Evolutionary conservation across 108 stramenopile genomes (phyloP).

Genomic region (Nitzschia sp.): DNA sequence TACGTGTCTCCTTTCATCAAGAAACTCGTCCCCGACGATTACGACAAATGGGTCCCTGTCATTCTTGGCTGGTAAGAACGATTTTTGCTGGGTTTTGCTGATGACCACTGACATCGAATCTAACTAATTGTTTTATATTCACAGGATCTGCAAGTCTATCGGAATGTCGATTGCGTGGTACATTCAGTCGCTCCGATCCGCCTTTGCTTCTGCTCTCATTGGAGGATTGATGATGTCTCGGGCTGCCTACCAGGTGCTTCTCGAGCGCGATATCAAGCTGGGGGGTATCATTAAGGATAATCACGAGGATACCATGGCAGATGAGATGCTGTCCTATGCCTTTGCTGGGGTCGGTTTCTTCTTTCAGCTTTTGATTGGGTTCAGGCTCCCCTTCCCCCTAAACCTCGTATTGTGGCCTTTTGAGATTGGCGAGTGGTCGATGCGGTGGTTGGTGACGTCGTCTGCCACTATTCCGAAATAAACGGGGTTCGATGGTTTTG

Average conservation of each 20-base stretch:
- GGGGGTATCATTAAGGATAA: conserved; percentile 63
- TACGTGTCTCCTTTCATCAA: conserved; percentile 69
- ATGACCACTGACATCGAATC: background rate
- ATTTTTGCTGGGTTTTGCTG: background rate
- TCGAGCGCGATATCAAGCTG: conserved; percentile 37
- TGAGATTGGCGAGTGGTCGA: conserved; percentile 41
- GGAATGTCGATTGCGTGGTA: conserved; percentile 92
- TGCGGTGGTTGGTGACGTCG: conserved; percentile 33
- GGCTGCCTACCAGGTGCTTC: conserved; percentile 49
- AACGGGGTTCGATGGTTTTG: background rate
- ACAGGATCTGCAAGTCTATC: conserved; percentile 68
- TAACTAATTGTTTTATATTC: background rate
- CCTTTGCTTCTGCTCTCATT: conserved; percentile 83
- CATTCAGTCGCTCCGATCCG: conserved; percentile 86
- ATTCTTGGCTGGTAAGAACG: conserved; percentile 51
- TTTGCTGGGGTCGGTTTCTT: conserved; percentile 86
- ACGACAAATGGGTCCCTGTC: conserved; percentile 84
- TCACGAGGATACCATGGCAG: conserved; percentile 67
- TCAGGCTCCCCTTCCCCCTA: conserved; percentile 84
- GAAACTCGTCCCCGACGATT: conserved; percentile 72
- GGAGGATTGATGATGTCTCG: conserved; percentile 92
- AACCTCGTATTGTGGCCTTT: conserved; percentile 87
- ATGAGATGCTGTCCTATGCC: conserved; percentile 84
- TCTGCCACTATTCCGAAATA: conserved; percentile 16
- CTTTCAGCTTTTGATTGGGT: conserved; percentile 78